Conservation (phyloP, 2,329 filamentous ascomycete genomes). For the Fusarium virguliforme region DNA sequence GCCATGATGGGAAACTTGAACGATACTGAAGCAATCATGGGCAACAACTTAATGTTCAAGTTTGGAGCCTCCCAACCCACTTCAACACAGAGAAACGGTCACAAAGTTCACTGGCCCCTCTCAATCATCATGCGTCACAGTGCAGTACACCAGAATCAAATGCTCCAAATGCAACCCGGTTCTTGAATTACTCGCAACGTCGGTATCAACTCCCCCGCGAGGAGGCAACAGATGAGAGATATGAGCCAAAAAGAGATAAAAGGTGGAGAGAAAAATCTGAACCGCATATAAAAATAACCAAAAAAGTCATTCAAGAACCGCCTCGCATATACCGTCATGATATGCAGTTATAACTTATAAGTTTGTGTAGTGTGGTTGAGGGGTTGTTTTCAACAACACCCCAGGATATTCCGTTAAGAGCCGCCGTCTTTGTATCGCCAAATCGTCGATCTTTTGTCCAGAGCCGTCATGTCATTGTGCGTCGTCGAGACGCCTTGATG, state of each 20-base stretch:
- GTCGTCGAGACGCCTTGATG: conserved; percentile 46
- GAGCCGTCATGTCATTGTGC: conserved; percentile 49
- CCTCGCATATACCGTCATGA: conserved; percentile 51
- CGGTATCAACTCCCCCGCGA: conserved; percentile 51
- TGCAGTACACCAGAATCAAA: conserved; percentile 19
- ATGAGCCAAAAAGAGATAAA: conserved; percentile 42
- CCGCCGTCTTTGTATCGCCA: conserved; percentile 50
- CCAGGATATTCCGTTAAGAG: conserved; percentile 46
- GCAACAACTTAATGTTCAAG: not conserved
- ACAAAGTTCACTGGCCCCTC: not conserved
- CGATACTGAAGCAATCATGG: not conserved
- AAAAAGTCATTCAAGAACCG: conserved; percentile 53
- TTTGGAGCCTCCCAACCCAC: not conserved
- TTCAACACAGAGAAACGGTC: not conserved
- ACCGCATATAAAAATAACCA: conserved; percentile 48
- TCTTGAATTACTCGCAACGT: conserved; percentile 52
- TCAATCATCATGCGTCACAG: not conserved
- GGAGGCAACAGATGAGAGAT: conserved; percentile 44
- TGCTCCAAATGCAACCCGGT: conserved; percentile 39
- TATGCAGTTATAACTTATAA: conserved; percentile 46
- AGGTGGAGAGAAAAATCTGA: conserved; percentile 38
- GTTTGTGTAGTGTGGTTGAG: conserved; percentile 16
- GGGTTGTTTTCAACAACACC: conserved; percentile 28
- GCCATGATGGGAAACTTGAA: not conserved
- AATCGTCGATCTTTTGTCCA: conserved; percentile 47